Base-by-base conservation (phyloP, 2,329 filamentous ascomycete genomes). In the Neonectria faginata region DNA sequence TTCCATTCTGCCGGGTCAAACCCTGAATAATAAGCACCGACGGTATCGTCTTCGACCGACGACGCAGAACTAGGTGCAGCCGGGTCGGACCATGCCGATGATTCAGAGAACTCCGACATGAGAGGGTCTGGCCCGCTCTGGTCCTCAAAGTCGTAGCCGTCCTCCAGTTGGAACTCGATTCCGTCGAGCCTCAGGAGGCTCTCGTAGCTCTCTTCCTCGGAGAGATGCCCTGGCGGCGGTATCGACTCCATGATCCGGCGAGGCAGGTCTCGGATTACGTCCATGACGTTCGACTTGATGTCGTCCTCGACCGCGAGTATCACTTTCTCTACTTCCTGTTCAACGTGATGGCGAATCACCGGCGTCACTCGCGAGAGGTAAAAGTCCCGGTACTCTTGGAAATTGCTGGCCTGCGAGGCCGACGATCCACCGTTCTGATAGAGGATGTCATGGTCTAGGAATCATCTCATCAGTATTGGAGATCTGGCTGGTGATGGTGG, bases 171-270 rank as follows among this genome's bases (percentile, higher is more conserved):
- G 39, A 63, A 54, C 14, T 64, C 48, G 12, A 61, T 12, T 2
- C 12, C 25, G 6, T 56, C 45, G 33, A 61, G 25, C 14, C 20
- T 18, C 8, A 18, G 33, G 10, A 64, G 47, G 18, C n/a, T n/a
- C 5, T 52, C 51, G 25, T 48, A 48, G 14, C 31, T 22, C 2
- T 66, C 39, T 3, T 59, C 50, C 8, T 48, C 33, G 3, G 59
- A 18, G 10, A 25, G 20, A 12, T 22, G 18, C 11, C 41, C 33
- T 1, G 64, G 60, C 10, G 53, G 57, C 33, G 56, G 60, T 18
- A 64, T 55, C 5, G 53, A 64, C 33, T 57, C 51, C 56, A 66
- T 53, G 48, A 66, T 51, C 1, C 60, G 64, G 18, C 62, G 56
- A 9, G 56, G 45, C n/a, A 66, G 10, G 31, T 62, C 57, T 12